Percentiles rank a stretch among this genome's conserved stretches.
phyloP scores from a whole-genome alignment of 2,329 filamentous ascomycete species.

The Fonsecaea pugnacius region DNA sequence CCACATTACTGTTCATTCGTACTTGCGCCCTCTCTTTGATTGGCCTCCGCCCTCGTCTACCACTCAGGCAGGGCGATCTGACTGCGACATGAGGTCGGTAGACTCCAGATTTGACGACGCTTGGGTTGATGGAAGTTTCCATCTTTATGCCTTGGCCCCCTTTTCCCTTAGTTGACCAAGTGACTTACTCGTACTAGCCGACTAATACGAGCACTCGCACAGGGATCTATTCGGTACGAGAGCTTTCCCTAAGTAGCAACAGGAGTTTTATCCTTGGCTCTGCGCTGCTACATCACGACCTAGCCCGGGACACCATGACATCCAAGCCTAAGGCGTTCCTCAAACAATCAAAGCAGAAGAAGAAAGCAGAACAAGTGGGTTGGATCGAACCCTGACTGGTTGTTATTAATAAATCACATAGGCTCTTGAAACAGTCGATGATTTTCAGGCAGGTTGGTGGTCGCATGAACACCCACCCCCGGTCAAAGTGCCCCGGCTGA shows the following conservation, averaged over 20 bases:
- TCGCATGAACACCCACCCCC: conserved; percentile 7
- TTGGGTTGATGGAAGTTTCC: not conserved
- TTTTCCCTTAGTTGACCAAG: not conserved
- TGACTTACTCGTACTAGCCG: not conserved
- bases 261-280: not conserved
- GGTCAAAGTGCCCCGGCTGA: conserved; percentile 1
- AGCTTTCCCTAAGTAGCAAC: not conserved
- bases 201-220: not conserved
- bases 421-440: conserved; percentile 66
- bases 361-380: conserved; percentile 45
- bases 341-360: conserved; percentile 37
- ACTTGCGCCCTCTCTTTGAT: not conserved
- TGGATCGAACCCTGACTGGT: not conserved
- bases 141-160: not conserved
- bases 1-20: not conserved
- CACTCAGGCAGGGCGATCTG: not conserved
- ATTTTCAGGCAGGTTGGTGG: conserved; percentile 64
- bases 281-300: not conserved
- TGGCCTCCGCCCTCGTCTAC: conserved; percentile 2
- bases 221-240: not conserved
- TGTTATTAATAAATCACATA: conserved; percentile 40
- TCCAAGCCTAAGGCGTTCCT: conserved; percentile 37
- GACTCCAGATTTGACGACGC: not conserved
- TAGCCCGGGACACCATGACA: conserved; percentile 18
- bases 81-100: not conserved